Base-by-base conservation (phyloP, 163 green algal genomes). In the Volvox carteri region DNA sequence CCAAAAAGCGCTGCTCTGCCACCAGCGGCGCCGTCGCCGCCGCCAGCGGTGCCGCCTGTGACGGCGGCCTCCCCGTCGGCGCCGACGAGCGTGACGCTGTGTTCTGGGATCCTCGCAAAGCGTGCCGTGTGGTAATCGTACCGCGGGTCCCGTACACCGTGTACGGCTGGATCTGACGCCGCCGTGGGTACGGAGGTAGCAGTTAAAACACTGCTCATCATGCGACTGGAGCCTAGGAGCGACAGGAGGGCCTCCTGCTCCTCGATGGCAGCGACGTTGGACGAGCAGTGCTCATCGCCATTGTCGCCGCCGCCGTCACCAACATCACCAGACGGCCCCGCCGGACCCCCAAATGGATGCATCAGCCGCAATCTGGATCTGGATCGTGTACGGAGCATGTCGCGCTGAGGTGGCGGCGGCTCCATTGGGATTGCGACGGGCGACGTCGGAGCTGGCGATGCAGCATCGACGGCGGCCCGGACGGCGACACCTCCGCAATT, bases 171-270 rank as follows among this genome's bases (percentile, higher is more conserved):
- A 42, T 87, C 80, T 28, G 8, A 68, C 0, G 33, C 65, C 18
- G n/a, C 25, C 4, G 18, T 23, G 25, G 65, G 30, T 16, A 44
- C 35, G 1, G 35, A 18, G 12, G 83, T 88, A 7, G 44, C 83
- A 16, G 68, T 88, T 37, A 88, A 67, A 23, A 88, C 83, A 67
- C 68, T 83, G 68, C 68, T 83, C 8, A 81, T 48, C 83, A 88
- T 88, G 25, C 83, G 83, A 4, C 7, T 83, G 68, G 50, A 75
- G 23, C 83, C 83, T 11, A 88, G 83, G 19, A 88, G 33, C 4
- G 83, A 67, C 11, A 88, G 50, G 21, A 88, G 25, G 30, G 48
- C 83, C 9, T 83, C 83, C 68, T 81, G 83, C 67, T 88, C 83
- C 35, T 25, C 12, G 23, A 41, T 41, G 50, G 68, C 68, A 25